Base-by-base conservation (phyloP, 768 basidiomycete species). In the Termitomyces heimii region DNA sequence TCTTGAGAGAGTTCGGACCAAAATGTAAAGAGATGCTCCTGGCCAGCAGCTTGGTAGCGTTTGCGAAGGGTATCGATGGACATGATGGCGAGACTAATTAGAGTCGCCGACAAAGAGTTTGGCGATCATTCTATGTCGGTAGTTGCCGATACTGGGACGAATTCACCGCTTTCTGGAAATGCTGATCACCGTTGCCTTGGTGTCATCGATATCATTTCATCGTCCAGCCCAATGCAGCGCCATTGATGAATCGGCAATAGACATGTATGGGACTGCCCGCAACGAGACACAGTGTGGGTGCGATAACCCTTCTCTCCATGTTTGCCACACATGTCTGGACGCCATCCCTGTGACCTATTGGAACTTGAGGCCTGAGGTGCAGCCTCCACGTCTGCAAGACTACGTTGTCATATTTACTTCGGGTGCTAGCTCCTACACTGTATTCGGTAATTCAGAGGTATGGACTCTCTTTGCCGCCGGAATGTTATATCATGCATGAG, bases 1-100 rank as follows among this genome's bases (percentile, higher is more conserved):
- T 75, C 53, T 5, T 83, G 72, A 45, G 82, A 73, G 58, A 98
- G 85, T 37, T 77, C 75, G 56, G 85, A 76, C 86, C 86, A 97
- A 77, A 96, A 97, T 34, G 85, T 78, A 72, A 98, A 82, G 67
- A 98, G 82, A 69, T 98, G 97, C 60, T 73, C 85, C 77, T 99
- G 97, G 56, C 84, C 86, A 48, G 94, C 93, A 48, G 82, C 76
- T 60, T 86, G 76, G 75, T 92, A 98, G 62, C 80, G 82, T 57
- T 79, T 64, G 62, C 76, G 82, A 66, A 84, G 79, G 58, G 73
- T 65, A 67, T 85, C 81, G 70, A 77, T 72, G 60, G 84, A 71
- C 84, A 88, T 86, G 72, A 63, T 73, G 69, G 66, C 65, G 44
- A 57, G 35, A 51, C 26, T 34, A 22, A 44, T 13, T n/a, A n/a